A percentile compares a stretch with the other conserved stretches of the same genome.
These are phyloP conservation scores for Tetrapyrgos nigripes DNA, from an alignment of 1,284 basidiomycete species.

Conservation along the genomic window DNA sequence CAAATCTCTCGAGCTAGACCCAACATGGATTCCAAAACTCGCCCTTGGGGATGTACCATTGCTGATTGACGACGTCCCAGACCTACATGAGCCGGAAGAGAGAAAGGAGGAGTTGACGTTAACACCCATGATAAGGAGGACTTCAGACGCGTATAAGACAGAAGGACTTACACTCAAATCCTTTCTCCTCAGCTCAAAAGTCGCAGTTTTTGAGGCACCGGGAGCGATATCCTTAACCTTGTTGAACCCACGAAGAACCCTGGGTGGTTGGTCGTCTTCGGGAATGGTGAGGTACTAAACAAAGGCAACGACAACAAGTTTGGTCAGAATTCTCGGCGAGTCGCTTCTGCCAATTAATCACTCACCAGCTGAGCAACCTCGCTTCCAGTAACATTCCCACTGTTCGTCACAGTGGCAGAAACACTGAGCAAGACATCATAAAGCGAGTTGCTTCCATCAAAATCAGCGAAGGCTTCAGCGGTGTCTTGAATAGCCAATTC, in stretches of 20 bases:
- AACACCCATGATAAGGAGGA: not conserved
- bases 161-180: slow-evolving; percentile 5
- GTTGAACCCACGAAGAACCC: slow-evolving; percentile 11
- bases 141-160: not conserved
- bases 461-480: slow-evolving; percentile 4
- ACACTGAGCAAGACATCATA: slow-evolving; percentile 11
- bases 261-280: slow-evolving; percentile 8
- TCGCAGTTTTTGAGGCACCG: slow-evolving; percentile 1
- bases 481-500: slow-evolving; percentile 1
- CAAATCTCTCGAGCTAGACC: not conserved
- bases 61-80: slow-evolving; percentile 2
- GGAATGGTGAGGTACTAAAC: slow-evolving; percentile 9
- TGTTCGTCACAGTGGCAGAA: slow-evolving; percentile 4
- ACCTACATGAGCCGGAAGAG: not conserved
- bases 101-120: no score
- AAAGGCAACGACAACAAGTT: not conserved
- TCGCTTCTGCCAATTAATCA: no score
- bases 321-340: no score
- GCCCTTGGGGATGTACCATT: slow-evolving; percentile 10
- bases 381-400: slow-evolving; percentile 10
- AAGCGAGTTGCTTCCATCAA: slow-evolving; percentile 8
- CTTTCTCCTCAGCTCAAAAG: slow-evolving; percentile 8
- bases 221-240: slow-evolving; percentile 10
- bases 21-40: slow-evolving; percentile 3
- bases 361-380: slow-evolving; percentile 11